Evolutionary conservation across 2,329 filamentous ascomycete genomes (phyloP), one percentile per base, ranked within the genome.

Genomic region (Claviceps humidiphila): DNA sequence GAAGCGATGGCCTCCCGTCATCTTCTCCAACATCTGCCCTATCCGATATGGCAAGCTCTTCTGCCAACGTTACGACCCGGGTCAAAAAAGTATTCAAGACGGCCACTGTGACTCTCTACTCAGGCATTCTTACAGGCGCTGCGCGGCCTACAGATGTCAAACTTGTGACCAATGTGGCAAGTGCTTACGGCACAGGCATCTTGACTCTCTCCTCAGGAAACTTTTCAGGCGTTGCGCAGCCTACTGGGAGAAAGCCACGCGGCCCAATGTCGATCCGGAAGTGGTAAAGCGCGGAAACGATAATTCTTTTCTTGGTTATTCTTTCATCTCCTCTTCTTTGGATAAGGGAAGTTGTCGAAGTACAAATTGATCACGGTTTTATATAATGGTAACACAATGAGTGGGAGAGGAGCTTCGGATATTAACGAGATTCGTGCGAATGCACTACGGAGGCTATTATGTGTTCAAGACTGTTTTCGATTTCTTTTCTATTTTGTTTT

Each of bases 61-160:
- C 51, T 2, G 56, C 53, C 49, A 53, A 58, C 13, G 53, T 60
- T 22, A 63, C 61, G 5, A 66, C 66, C 26, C 64, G 60, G 43
- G 60, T 66, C 24, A 55, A 61, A 11, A 68, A 67, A 14, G 58
- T 64, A 38, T 70, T 65, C 56, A 69, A 68, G 58, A 70, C 67
- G 1, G 58, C 69, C n/a, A 54, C 61, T 16, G 59, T 64, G 52
- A 68, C 66, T 5, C 58, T 66, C 13, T n/a, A 16, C 16, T 38
- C 53, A 5, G 49, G 49, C 14, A 52, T 45, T 17, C 13, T 47
- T 8, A 54, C 50, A 17, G 34, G 40, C 7, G 39, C 41, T 30
- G 41, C 49, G 14, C 50, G 47, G 34, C 50, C 53, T 24, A 48
- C 45, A 4, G 34, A 34, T 4, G 56, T 53, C 48, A 53, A 57